Evolutionary conservation across 179 eudicot species (phyloP).

Genomic region (Pouteria campechiana): DNA sequence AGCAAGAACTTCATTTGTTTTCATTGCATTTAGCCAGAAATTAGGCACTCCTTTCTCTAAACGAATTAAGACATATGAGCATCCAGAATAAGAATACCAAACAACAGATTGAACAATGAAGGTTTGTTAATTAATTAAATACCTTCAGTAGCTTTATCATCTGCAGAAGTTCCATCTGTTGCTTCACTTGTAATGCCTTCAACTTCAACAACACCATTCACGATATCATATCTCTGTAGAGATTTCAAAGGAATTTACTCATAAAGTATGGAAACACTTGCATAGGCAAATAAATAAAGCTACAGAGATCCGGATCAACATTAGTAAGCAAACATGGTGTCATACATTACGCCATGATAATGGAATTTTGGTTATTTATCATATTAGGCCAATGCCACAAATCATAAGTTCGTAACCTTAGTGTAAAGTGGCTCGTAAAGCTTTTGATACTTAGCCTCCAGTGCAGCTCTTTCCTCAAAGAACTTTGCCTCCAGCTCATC

Average conservation of each 20-base stretch:
- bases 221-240: constrained; percentile 63
- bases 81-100: not conserved
- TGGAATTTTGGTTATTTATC: too few species aligned
- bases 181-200: constrained; percentile 47
- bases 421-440: constrained; percentile 64
- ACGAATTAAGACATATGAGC: not conserved
- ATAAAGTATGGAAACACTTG: too few species aligned
- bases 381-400: too few species aligned
- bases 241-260: not conserved
- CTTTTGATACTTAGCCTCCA: constrained; percentile 78
- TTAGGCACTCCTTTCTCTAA: constrained; percentile 85
- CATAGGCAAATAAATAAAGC: too few species aligned
- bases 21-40: constrained; percentile 91
- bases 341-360: too few species aligned
- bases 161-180: constrained; percentile 25
- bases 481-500: constrained; percentile 79
- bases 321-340: too few species aligned
- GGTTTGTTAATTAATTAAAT: not conserved
- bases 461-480: constrained; percentile 76
- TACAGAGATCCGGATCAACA: too few species aligned
- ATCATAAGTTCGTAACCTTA: too few species aligned
- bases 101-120: not conserved
- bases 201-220: constrained; percentile 77
- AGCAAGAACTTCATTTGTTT: constrained; percentile 71
- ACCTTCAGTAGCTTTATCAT: constrained; percentile 43